phyloP scores from a whole-genome alignment of 352 stramenopile genomes.

The Pythium rhizo-oryzae region DNA sequence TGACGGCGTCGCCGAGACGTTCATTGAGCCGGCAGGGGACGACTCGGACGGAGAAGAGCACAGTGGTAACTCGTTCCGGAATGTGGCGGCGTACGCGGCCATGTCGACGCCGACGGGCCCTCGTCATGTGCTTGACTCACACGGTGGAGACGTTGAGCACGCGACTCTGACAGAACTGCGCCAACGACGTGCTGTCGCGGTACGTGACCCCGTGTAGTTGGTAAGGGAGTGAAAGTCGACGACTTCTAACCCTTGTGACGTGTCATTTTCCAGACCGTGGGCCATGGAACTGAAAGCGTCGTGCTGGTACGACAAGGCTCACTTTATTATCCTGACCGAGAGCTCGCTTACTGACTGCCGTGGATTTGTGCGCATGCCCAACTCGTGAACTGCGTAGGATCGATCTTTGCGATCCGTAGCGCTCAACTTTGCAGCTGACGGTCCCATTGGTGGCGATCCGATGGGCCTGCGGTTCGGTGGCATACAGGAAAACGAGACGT shows the following conservation, averaged over 20 bases:
- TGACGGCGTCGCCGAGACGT: constrained; percentile 58
- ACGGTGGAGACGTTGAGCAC: background rate
- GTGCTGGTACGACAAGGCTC: constrained; percentile 39
- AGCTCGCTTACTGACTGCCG: background rate
- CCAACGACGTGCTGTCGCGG: constrained; percentile 12
- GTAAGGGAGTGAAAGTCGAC: background rate
- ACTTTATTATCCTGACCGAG: background rate
- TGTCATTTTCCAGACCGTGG: constrained; percentile 29
- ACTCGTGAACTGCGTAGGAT: constrained; percentile 38
- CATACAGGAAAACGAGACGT: constrained; percentile 35
- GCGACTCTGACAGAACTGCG: background rate
- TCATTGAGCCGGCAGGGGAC: constrained; percentile 37
- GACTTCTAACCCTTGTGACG: background rate
- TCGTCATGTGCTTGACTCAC: background rate
- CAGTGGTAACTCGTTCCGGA: constrained; percentile 45
- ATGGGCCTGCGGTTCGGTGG: constrained; percentile 10
- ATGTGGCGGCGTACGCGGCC: constrained; percentile 52
- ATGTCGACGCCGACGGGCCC: constrained; percentile 43
- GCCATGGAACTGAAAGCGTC: constrained; percentile 44
- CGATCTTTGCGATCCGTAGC: constrained; percentile 61
- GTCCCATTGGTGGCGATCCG: constrained; percentile 2
- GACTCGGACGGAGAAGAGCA: constrained; percentile 4
- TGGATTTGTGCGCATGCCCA: background rate
- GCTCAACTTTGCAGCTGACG: constrained; percentile 34
- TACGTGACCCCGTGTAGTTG: background rate